A percentile compares a stretch with the other conserved stretches of the same genome.
Evolutionary conservation across 1,139 yeast genomes (phyloP).

Genomic region (Blastobotrys raffinosifermentans): DNA sequence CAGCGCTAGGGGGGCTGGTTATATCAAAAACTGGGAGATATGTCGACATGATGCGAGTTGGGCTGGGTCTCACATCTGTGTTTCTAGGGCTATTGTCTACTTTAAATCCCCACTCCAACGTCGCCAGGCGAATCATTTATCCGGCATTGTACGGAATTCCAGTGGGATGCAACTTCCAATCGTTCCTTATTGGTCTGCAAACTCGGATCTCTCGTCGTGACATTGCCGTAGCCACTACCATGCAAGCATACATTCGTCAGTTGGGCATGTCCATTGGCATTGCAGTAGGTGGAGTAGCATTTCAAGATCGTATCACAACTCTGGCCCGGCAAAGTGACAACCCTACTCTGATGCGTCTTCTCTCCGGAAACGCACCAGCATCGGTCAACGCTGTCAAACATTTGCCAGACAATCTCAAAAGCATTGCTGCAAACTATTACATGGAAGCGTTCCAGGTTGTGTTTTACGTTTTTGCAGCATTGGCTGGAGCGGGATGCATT

Average conservation of each 20-base stretch:
- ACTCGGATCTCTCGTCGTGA: slow-evolving; percentile 20
- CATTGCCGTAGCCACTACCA: slow-evolving; percentile 24
- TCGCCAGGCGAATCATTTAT: slow-evolving; percentile 21
- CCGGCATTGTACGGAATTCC: slow-evolving; percentile 22
- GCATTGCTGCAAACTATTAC: slow-evolving; percentile 16
- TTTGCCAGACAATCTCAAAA: slow-evolving; percentile 12
- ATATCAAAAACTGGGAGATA: slow-evolving; percentile 19
- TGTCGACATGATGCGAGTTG: slow-evolving; percentile 17
- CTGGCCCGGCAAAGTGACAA: slow-evolving; percentile 14
- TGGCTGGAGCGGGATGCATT: slow-evolving; percentile 20
- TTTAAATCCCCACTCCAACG: slow-evolving; percentile 17
- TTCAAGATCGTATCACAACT: slow-evolving; percentile 20
- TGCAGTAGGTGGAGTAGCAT: slow-evolving; percentile 26
- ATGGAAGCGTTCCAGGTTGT: slow-evolving; percentile 18
- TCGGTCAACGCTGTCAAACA: slow-evolving; percentile 19
- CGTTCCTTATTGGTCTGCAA: slow-evolving; percentile 23
- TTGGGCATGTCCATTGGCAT: slow-evolving; percentile 25
- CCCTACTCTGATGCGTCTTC: slow-evolving; percentile 10
- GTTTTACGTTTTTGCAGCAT: slow-evolving; percentile 21
- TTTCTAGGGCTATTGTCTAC: slow-evolving; percentile 22
- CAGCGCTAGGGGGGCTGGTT: slow-evolving; percentile 22
- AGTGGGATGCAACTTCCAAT: slow-evolving; percentile 25
- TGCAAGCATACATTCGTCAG: slow-evolving; percentile 22
- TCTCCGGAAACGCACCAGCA: slow-evolving; percentile 21
- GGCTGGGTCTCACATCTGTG: slow-evolving; percentile 19